These are phyloP conservation scores for Phialocephala sp. DNA, from an alignment of 2,329 filamentous ascomycete species.

Conservation along the genomic window DNA sequence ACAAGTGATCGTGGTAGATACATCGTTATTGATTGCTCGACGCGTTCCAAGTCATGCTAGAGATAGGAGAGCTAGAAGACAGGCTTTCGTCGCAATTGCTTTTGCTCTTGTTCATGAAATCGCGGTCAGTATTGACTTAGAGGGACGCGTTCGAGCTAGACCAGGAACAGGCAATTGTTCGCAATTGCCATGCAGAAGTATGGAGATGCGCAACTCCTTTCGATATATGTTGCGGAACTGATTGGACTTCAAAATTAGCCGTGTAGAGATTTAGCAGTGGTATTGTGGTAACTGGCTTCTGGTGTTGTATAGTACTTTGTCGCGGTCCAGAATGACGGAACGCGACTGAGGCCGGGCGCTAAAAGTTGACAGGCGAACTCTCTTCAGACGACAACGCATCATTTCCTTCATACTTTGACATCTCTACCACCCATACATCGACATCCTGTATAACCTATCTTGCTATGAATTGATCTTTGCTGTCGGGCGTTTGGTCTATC, in stretches of 20 bases:
- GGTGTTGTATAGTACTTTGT: neutral
- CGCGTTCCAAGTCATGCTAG: constrained; percentile 7
- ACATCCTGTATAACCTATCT: neutral
- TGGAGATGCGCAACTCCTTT: neutral
- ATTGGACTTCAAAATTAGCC: neutral
- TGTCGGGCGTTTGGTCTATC: neutral
- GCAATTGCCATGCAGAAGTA: neutral
- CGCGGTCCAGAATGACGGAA: constrained; percentile 5
- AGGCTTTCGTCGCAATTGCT: neutral
- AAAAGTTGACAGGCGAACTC: constrained; percentile 2
- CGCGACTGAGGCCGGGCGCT: constrained; percentile 3
- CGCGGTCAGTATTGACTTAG: neutral
- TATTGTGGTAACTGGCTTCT: neutral
- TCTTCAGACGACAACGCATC: neutral
- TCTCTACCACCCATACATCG: too few species aligned
- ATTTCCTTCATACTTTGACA: neutral
- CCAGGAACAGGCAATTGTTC: neutral
- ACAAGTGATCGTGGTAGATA: constrained; percentile 92
- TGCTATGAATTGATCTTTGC: neutral
- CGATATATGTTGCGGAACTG: neutral
- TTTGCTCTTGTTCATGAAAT: neutral
- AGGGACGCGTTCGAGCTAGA: constrained; percentile 1
- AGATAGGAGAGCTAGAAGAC: neutral
- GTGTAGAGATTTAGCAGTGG: neutral
- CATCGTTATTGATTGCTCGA: constrained; percentile 60